A percentile compares a stretch with the other conserved stretches of the same genome.
Conservation (phyloP, 306 rosid genomes). For the Hylodesmum podocarpum region DNA sequence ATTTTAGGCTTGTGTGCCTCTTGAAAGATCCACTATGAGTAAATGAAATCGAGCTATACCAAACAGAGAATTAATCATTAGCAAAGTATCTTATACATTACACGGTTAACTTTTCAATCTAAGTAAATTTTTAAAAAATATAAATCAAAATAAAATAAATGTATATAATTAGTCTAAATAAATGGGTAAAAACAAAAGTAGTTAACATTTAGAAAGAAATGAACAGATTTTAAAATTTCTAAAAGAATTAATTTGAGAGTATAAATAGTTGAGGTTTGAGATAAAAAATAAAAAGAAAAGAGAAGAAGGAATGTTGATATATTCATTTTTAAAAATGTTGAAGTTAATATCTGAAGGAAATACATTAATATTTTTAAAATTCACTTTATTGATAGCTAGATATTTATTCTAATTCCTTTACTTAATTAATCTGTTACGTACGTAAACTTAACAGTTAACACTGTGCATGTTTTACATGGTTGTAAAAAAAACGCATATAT, state of each 20-base stretch:
- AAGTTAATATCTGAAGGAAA: background rate
- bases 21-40: background rate
- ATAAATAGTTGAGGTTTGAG: background rate
- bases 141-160: background rate
- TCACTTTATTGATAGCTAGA: background rate
- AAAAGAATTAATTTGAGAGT: background rate
- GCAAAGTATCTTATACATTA: too few species aligned
- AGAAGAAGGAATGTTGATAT: too few species aligned
- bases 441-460: too few species aligned
- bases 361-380: background rate
- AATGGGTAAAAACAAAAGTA: background rate
- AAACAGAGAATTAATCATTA: background rate
- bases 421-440: background rate
- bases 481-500: background rate
- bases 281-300: background rate
- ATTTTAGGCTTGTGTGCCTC: background rate
- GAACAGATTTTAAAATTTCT: background rate
- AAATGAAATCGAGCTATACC: background rate
- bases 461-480: conserved; percentile 15
- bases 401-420: background rate
- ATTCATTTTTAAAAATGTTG: background rate
- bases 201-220: background rate
- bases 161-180: background rate
- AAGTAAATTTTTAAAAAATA: background rate
- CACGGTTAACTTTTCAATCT: too few species aligned